Base-by-base conservation (phyloP, 805 yeast genomes). In the Ogataea pilisensis region DNA sequence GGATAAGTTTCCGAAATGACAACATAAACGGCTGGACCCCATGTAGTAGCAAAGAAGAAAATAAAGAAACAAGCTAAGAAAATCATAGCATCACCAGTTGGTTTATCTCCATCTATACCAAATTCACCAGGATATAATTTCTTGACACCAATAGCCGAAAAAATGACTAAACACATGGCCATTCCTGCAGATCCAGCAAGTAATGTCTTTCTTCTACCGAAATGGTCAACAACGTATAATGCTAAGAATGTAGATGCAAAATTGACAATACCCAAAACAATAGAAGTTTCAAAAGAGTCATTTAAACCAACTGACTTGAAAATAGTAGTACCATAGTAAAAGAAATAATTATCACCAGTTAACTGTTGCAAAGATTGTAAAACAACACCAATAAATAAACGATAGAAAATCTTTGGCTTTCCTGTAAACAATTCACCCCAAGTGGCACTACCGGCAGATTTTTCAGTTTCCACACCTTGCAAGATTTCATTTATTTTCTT, bases 21-120 rank as follows among this genome's bases (percentile, higher is more conserved):
- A 37, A 73, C 85, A 83, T 85, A 81, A 35, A 75, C 75, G 41
- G 73, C 71, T 39, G 88, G 84, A 61, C 89, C 88, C 88, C 89
- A 84, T 16, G 87, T 72, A 8, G 82, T 70, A 5, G 90, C 91
- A 61, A 82, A 82, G 49, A 78, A 78, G 31, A 82, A 79, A 49
- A 85, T 84, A 60, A 80, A 85, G 46, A 75, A 47, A 60, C 78
- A 76, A 4, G 70, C 61, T 51, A 75, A 72, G 17, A 78, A 78
- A 53, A 78, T 70, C 54, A 74, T 65, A 34, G 68, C 73, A 58
- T 72, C 68, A 38, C 70, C 66, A 8, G 73, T 69, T 17, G 70
- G 65, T 36, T 70, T 60, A 42, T 65, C 56, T 11, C 61, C 59
- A 35, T 73, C 69, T 38, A 69, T 56, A 37, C 76, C 76, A 7